phyloP scores from a whole-genome alignment of 371 early-diverging fungal species.

The Funneliformis caledonium region DNA sequence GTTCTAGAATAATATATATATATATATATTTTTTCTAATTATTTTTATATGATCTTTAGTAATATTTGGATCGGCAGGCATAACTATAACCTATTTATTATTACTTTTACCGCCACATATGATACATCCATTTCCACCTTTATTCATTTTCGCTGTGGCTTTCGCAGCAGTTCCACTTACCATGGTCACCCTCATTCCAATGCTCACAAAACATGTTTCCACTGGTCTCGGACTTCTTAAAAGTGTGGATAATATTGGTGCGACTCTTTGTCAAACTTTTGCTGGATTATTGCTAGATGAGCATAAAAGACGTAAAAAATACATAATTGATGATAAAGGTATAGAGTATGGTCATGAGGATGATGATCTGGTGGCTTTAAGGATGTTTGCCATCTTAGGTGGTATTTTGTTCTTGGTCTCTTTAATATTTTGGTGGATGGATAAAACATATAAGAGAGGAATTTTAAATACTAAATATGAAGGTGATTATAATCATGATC shows the following conservation, averaged over 20 bases:
- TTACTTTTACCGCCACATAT: slow-evolving; percentile 15
- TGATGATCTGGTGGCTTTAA: slow-evolving; percentile 42
- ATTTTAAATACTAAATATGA: slow-evolving; percentile 44
- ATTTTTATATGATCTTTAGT: not conserved
- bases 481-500: slow-evolving; percentile 37
- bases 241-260: slow-evolving; percentile 51
- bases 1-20: not conserved
- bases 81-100: slow-evolving; percentile 19
- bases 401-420: slow-evolving; percentile 42
- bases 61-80: slow-evolving; percentile 4
- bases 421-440: slow-evolving; percentile 37
- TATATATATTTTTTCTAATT: not conserved
- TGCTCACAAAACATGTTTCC: slow-evolving; percentile 49
- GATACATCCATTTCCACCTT: slow-evolving; percentile 48
- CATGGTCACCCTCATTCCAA: slow-evolving; percentile 48
- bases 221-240: slow-evolving; percentile 49
- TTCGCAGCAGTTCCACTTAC: slow-evolving; percentile 46
- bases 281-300: slow-evolving; percentile 49
- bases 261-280: slow-evolving; percentile 47
- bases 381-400: slow-evolving; percentile 45
- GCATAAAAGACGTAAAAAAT: slow-evolving; percentile 1
- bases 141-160: slow-evolving; percentile 49
- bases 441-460: slow-evolving; percentile 41
- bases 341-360: slow-evolving; percentile 33
- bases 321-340: slow-evolving; percentile 12